Conservation (phyloP, 1,139 yeast species). For the Tardiomyces blankii region DNA sequence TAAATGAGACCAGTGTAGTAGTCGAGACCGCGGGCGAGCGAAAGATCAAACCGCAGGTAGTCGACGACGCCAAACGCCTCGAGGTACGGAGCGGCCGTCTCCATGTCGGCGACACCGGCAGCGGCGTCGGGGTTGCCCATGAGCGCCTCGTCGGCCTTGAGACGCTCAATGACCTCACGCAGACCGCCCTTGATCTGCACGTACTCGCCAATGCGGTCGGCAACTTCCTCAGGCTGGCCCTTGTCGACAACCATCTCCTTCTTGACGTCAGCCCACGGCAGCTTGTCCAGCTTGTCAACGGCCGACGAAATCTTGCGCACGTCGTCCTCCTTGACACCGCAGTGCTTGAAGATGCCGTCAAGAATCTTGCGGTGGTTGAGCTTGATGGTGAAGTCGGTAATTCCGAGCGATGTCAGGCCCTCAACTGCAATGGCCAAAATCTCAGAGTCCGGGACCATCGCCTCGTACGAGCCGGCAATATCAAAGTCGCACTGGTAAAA, state of each 20-base stretch:
- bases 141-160: constrained; percentile 48
- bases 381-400: constrained; percentile 79
- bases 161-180: constrained; percentile 48
- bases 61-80: constrained; percentile 65
- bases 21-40: constrained; percentile 94
- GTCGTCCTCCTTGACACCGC: constrained; percentile 91
- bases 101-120: constrained; percentile 74
- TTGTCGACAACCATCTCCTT: constrained; percentile 88
- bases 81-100: constrained; percentile 58
- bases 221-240: constrained; percentile 81
- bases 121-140: constrained; percentile 59
- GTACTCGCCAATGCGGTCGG: constrained; percentile 83
- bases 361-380: constrained; percentile 89
- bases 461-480: constrained; percentile 82
- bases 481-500: constrained; percentile 98
- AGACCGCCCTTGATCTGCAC: constrained; percentile 76
- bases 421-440: constrained; percentile 69
- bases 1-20: constrained; percentile 94
- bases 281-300: constrained; percentile 89
- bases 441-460: constrained; percentile 96
- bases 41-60: constrained; percentile 73
- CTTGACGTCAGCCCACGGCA: constrained; percentile 90
- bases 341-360: constrained; percentile 89
- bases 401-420: constrained; percentile 75
- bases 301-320: constrained; percentile 90